phyloP scores from a whole-genome alignment of 1,284 basidiomycete species.

The Entoloma clypeatum region DNA sequence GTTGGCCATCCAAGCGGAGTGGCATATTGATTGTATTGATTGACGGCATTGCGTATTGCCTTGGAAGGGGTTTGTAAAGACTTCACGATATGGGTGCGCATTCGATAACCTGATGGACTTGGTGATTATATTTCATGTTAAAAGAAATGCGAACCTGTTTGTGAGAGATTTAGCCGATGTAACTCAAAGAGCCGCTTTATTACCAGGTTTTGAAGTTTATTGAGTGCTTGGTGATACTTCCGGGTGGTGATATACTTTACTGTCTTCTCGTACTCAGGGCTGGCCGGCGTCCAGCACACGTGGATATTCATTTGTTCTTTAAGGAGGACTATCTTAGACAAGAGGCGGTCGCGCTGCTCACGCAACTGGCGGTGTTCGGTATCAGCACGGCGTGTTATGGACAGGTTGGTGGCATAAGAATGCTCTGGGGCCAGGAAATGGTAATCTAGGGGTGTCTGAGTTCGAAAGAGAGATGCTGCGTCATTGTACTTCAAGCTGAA shows the following conservation, averaged over 20 bases:
- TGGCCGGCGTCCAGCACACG: slow-evolving; percentile 9
- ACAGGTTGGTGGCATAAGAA: slow-evolving; percentile 3
- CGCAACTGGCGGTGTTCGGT: slow-evolving; percentile 1
- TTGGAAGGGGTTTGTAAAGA: too few relatives aligned
- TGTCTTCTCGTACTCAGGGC: slow-evolving; percentile 13
- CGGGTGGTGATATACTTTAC: slow-evolving; percentile 5
- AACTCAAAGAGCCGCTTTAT: slow-evolving; percentile 21
- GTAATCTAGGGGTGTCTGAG: slow-evolving; percentile 5
- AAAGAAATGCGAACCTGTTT: slow-evolving; percentile 18
- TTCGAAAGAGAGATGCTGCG: background rate
- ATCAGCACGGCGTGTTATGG: slow-evolving; percentile 1
- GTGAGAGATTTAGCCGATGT: slow-evolving; percentile 16
- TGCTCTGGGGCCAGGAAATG: slow-evolving; percentile 3
- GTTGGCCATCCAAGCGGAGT: too few relatives aligned
- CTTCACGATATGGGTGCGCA: too few relatives aligned
- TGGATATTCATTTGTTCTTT: slow-evolving; percentile 9
- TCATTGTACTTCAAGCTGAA: slow-evolving; percentile 3
- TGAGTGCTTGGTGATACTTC: slow-evolving; percentile 15
- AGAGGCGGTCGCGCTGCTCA: background rate
- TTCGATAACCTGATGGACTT: too few relatives aligned
- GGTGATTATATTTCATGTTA: too few relatives aligned
- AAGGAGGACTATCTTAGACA: background rate
- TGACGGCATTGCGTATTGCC: too few relatives aligned
- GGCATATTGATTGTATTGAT: too few relatives aligned
- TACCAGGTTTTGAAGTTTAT: slow-evolving; percentile 18